Evolutionary conservation across 306 rosid species (phyloP).

Genomic region (Hippophae rhamnoides): DNA sequence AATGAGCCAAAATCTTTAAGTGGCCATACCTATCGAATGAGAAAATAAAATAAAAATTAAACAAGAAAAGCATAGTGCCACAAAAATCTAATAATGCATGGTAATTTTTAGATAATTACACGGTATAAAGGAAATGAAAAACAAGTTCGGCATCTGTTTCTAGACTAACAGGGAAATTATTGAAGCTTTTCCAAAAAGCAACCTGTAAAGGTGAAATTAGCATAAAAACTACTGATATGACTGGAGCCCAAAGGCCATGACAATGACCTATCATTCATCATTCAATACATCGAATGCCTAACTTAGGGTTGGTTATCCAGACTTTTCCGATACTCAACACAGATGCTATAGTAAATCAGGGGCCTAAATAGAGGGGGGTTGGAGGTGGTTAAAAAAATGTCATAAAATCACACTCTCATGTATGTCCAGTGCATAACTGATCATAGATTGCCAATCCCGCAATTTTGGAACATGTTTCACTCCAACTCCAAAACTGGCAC

Average conservation of each 20-base stretch:
- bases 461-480: too few species aligned
- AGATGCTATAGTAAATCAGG: neutral
- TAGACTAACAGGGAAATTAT: neutral
- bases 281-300: too few species aligned
- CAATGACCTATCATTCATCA: neutral
- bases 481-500: too few species aligned
- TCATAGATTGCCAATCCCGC: too few species aligned
- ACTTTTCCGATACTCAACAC: neutral
- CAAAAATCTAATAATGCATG: neutral
- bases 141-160: neutral
- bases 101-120: too few species aligned
- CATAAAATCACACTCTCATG: too few species aligned
- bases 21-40: conserved; percentile 45
- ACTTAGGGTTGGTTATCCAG: neutral
- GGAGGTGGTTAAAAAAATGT: neutral
- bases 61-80: neutral
- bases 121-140: neutral
- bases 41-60: neutral
- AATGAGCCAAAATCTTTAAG: conserved; percentile 53
- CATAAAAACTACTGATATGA: neutral
- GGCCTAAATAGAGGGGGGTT: neutral
- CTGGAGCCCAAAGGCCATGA: neutral
- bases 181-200: neutral
- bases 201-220: neutral
- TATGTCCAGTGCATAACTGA: too few species aligned